Base-by-base conservation (phyloP, 148 eudicot species). In the Suaeda aralocaspica region DNA sequence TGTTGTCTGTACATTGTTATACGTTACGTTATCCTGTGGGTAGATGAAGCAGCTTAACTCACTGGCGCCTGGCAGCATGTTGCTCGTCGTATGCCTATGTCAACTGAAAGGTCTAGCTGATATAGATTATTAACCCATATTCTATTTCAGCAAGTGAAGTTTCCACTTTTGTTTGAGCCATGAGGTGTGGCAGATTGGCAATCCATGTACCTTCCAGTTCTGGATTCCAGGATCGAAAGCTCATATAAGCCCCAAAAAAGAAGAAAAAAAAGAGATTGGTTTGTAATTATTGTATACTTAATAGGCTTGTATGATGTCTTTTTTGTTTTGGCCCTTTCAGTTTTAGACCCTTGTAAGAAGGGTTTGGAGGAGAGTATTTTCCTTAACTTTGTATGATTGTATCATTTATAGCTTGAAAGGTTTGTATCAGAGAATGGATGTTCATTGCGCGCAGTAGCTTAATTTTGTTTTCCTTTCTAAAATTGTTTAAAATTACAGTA, bases 51-150 rank as follows among this genome's bases (percentile, higher is more conserved):
- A 51, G 67, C 56, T 33, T 24, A 67, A 58, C 45, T 31, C 51
- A n/a, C 72, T 18, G 28, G 26, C 52, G n/a, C n/a, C 8, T 56
- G 74, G 49, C 7, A 19, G 56, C 55, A 53, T 52, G 64, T 70
- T 64, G 39, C 31, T 18, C 39, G n/a, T 21, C 39, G 7, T 31
- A 60, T 39, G n/a, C 69, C 50, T 31, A 60, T 39, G n/a, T 64
- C 50, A n/a, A 39, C 24, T 66, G 57, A 56, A 53, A 19, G 70
- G n/a, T n/a, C n/a, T n/a, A 57, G 33, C 26, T 56, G 56, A 55
- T 29, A 63, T 26, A 59, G 30, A 30, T 46, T 18, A 4, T 4
- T 34, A 28, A 65, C 39, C 42, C 9, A 50, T 41, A 45, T 59
- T 10, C n/a, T 21, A 6, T 33, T 36, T 12, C 48, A n/a, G 28